These are phyloP conservation scores for Neofusicoccum sp. DNA, from an alignment of 2,329 filamentous ascomycete genomes.

Conservation along the genomic window DNA sequence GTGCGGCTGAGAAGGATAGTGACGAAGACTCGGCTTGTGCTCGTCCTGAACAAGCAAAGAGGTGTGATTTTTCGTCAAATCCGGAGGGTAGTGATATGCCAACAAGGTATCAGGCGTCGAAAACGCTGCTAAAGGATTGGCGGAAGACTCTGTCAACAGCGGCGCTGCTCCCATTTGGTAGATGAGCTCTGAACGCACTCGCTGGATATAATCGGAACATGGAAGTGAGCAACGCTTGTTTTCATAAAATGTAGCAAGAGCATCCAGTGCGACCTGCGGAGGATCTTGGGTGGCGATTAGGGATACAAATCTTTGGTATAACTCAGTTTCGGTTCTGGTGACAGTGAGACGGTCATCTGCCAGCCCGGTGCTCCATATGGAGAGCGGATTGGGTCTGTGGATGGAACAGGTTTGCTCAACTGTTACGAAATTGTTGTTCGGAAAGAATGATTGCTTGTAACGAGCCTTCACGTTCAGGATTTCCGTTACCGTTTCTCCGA, in stretches of 20 bases:
- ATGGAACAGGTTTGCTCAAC: conserved; percentile 30
- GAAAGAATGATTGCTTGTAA: conserved; percentile 35
- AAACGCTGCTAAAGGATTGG: neutral
- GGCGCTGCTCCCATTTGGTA: neutral
- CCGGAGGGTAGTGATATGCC: neutral
- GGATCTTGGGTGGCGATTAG: conserved; percentile 16
- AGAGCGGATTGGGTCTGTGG: conserved; percentile 30
- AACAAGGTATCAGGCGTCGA: neutral
- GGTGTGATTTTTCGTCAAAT: neutral
- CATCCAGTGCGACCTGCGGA: conserved; percentile 2
- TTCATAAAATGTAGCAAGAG: conserved; percentile 10
- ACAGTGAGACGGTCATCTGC: neutral
- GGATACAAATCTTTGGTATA: conserved; percentile 23
- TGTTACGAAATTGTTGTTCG: conserved; percentile 29
- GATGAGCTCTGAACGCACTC: conserved; percentile 15
- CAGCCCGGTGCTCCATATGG: conserved; percentile 29
- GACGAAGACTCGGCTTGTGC: neutral
- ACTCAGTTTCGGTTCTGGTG: conserved; percentile 18
- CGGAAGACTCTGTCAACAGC: neutral
- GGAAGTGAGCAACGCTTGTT: neutral
- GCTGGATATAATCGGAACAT: conserved; percentile 7
- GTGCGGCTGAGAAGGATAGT: conserved; percentile 13
- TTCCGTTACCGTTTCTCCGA: conserved; percentile 21
- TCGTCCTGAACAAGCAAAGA: conserved; percentile 21
- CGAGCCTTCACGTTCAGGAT: conserved; percentile 27